Conservation (phyloP, 2,329 filamentous ascomycete species). For the Pseudogymnoascus pannorum region DNA sequence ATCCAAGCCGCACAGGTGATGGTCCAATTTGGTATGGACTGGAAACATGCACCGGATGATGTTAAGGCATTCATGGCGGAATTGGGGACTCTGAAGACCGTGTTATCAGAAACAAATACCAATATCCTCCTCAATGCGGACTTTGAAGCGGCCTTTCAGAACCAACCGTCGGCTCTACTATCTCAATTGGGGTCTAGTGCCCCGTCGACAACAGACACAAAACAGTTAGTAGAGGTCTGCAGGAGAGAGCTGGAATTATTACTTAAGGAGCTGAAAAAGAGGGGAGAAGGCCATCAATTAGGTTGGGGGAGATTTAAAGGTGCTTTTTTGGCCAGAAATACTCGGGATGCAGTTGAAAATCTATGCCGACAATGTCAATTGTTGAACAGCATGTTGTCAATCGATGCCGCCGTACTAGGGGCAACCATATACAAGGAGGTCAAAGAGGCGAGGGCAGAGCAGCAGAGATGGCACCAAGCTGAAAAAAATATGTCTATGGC, state of each 20-base stretch:
- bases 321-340: constrained; percentile 11
- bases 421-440: constrained; percentile 15
- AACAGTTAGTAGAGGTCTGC: constrained; percentile 9
- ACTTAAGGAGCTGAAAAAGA: constrained; percentile 13
- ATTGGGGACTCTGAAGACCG: constrained; percentile 15
- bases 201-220: constrained; percentile 12
- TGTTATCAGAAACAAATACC: constrained; percentile 16
- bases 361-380: constrained; percentile 17
- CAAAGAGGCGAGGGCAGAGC: constrained; percentile 12
- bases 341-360: constrained; percentile 14
- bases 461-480: constrained; percentile 10
- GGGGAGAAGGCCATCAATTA: constrained; percentile 13
- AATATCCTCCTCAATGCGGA: constrained; percentile 17
- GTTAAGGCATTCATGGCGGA: constrained; percentile 18
- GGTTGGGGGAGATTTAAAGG: constrained; percentile 17
- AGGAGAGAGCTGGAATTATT: constrained; percentile 7
- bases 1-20: constrained; percentile 18
- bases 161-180: constrained; percentile 17
- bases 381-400: constrained; percentile 14
- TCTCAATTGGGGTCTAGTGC: constrained; percentile 12
- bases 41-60: constrained; percentile 19
- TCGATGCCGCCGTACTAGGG: constrained; percentile 13
- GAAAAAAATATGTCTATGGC: constrained; percentile 5
- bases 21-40: constrained; percentile 18
- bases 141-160: constrained; percentile 20